Percentiles rank a stretch among this genome's conserved stretches.
Evolutionary conservation across 2,329 filamentous ascomycete genomes (phyloP).

Genomic region (Leptodontidium sp.): DNA sequence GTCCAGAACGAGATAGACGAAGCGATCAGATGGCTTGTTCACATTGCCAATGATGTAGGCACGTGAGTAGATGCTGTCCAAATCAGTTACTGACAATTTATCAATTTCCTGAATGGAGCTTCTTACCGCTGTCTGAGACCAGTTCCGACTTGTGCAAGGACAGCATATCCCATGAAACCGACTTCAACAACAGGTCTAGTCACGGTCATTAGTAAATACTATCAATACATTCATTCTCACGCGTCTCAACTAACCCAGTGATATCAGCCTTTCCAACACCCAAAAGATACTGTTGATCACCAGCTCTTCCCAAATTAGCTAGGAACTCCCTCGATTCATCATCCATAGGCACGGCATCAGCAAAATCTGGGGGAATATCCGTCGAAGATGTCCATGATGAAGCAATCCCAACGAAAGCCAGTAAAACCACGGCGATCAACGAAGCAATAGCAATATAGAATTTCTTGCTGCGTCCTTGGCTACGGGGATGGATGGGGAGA

Average conservation of each 20-base stretch:
- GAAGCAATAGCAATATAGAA: constrained; percentile 9
- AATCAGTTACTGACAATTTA: constrained; percentile 12
- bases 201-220: constrained; percentile 18
- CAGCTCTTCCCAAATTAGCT: constrained; percentile 20
- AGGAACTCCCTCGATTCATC: constrained; percentile 20
- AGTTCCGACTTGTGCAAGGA: constrained; percentile 78
- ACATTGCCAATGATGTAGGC: constrained; percentile 85
- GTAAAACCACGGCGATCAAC: constrained; percentile 11
- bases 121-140: constrained; percentile 78
- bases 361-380: neutral
- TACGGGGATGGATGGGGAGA: constrained; percentile 2
- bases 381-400: constrained; percentile 9
- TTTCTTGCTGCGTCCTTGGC: constrained; percentile 20
- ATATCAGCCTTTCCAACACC: constrained; percentile 77
- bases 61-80: constrained; percentile 73
- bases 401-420: constrained; percentile 14
- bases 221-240: neutral
- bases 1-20: constrained; percentile 88
- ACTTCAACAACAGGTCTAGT: constrained; percentile 81
- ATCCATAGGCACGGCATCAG: constrained; percentile 11
- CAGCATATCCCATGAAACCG: constrained; percentile 91
- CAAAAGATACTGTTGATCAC: constrained; percentile 60
- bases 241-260: constrained; percentile 58
- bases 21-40: constrained; percentile 71
- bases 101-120: neutral